A percentile compares a stretch with the other conserved stretches of the same genome.
Evolutionary conservation across 2,329 filamentous ascomycete species (phyloP).

Genomic region (Fusarium anthophilum): DNA sequence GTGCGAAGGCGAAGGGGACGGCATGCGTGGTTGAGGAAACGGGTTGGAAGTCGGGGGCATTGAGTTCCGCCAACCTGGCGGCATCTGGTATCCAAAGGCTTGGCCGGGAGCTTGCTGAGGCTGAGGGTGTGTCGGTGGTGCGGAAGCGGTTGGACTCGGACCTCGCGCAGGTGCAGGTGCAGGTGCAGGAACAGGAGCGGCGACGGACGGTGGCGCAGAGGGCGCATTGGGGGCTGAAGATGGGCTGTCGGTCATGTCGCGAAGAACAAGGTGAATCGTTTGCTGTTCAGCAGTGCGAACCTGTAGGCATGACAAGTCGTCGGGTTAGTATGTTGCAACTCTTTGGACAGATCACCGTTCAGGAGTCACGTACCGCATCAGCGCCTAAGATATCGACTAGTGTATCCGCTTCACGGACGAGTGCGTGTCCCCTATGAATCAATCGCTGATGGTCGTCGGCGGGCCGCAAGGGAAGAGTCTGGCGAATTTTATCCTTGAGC

Average conservation of each 20-base stretch:
- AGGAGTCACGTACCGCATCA: slow-evolving; percentile 54
- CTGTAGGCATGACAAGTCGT: slow-evolving; percentile 41
- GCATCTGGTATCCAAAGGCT: slow-evolving; percentile 42
- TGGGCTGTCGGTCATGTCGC: slow-evolving; percentile 49
- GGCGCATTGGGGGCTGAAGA: slow-evolving; percentile 37
- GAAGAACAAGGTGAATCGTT: slow-evolving; percentile 63
- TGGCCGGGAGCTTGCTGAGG: slow-evolving; percentile 30
- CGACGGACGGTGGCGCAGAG: slow-evolving; percentile 19
- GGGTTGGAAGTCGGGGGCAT: slow-evolving; percentile 41
- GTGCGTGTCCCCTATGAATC: slow-evolving; percentile 67
- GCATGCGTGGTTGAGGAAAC: slow-evolving; percentile 44
- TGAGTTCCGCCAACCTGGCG: slow-evolving; percentile 44
- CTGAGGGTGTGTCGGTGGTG: slow-evolving; percentile 36
- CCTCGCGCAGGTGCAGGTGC: slow-evolving; percentile 35
- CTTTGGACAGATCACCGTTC: background rate
- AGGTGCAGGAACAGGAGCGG: slow-evolving; percentile 7
- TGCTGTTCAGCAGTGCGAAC: slow-evolving; percentile 57
- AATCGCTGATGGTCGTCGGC: slow-evolving; percentile 65
- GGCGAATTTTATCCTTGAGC: slow-evolving; percentile 67
- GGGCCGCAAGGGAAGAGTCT: slow-evolving; percentile 60
- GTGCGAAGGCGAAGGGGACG: slow-evolving; percentile 45
- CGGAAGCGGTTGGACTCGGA: slow-evolving; percentile 41
- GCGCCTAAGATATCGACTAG: slow-evolving; percentile 66
- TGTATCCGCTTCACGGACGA: slow-evolving; percentile 64
- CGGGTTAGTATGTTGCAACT: slow-evolving; percentile 34